Percentiles rank a stretch among this genome's conserved stretches.
Evolutionary conservation across 2,329 filamentous ascomycete genomes (phyloP).

Genomic region (Fonsecaea pedrosoi): DNA sequence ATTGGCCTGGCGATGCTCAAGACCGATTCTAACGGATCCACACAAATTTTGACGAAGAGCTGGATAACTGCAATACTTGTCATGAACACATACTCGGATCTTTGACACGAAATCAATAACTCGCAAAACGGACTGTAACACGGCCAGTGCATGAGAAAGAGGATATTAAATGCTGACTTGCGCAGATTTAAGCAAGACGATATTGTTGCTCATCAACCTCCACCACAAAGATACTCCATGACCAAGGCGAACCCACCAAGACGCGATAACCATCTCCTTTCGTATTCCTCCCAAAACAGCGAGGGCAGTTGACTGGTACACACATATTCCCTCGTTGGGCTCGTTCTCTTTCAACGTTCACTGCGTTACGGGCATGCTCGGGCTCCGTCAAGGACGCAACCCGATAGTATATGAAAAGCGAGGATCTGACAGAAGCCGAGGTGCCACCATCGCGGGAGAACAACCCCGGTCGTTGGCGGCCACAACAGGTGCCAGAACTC

Average conservation of each 20-base stretch:
- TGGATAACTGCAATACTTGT: not conserved
- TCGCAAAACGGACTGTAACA: not conserved
- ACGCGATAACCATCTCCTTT: not conserved
- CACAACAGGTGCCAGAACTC: not conserved
- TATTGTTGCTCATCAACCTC: not conserved
- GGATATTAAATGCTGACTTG: not conserved
- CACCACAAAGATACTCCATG: not conserved
- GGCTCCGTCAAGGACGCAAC: not conserved
- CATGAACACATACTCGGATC: not conserved
- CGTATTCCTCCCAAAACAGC: not conserved
- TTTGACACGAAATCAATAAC: not conserved
- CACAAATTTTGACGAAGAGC: not conserved
- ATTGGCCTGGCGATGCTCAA: not conserved
- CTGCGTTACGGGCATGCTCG: not conserved
- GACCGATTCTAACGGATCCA: not conserved
- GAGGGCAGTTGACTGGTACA: not conserved
- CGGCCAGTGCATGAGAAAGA: not conserved
- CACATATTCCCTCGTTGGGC: not conserved
- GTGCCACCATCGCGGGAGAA: not conserved
- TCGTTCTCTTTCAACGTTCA: not conserved
- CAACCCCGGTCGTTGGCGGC: not conserved
- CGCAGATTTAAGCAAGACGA: slow-evolving; percentile 2
- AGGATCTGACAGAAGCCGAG: not conserved
- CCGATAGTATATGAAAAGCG: not conserved
- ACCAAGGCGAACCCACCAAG: not conserved